Base-by-base conservation (phyloP, 2,329 filamentous ascomycete genomes). In the Trichoderma guizhouense region DNA sequence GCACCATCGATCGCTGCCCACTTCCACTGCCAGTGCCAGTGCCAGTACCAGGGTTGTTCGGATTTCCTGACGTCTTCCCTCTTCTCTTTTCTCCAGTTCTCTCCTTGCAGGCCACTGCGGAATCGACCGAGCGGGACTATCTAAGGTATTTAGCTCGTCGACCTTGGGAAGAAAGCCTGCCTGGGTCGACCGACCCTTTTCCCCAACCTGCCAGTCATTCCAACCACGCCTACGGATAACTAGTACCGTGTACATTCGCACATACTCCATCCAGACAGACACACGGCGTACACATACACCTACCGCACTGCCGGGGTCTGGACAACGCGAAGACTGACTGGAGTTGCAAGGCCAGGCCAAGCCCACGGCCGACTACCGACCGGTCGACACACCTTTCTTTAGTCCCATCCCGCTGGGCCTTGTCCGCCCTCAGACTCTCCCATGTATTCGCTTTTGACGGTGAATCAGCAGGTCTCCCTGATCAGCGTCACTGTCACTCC, bases 391-490 rank as follows among this genome's bases (percentile, higher is more conserved):
- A 71, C 68, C 60, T 62, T 32, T 64, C 28, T 53, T 39, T 70
- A 68, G 65, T 55, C 67, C 58, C 67, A 61, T 53, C 67, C 67
- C 57, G 67, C 74, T 74, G 75, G 62, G 61, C 69, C 67, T 72
- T 67, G 51, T 55, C 47, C 67, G 55, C 60, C 24, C 43, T 53
- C 53, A 62, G 43, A 58, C 74, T 79, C 81, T 81, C 69, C 53
- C 78, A 89, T 89, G 87, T 85, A 85, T 83, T 87, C 88, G 72
- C 82, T 90, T 79, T 81, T 90, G 76, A 87, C 87, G 68, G 85
- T 90, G 75, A 87, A 89, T 81, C 90, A 87, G 80, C 86, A 89
- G 84, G 84, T 90, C 78, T 87, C 87, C 72, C 84, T 90, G 75
- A 78, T 90, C 78, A 89, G 85, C 80, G 83, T 90, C 77, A 86